Base-by-base conservation (phyloP, 2,329 filamentous ascomycete species). In the Nigrograna mackinnonii region DNA sequence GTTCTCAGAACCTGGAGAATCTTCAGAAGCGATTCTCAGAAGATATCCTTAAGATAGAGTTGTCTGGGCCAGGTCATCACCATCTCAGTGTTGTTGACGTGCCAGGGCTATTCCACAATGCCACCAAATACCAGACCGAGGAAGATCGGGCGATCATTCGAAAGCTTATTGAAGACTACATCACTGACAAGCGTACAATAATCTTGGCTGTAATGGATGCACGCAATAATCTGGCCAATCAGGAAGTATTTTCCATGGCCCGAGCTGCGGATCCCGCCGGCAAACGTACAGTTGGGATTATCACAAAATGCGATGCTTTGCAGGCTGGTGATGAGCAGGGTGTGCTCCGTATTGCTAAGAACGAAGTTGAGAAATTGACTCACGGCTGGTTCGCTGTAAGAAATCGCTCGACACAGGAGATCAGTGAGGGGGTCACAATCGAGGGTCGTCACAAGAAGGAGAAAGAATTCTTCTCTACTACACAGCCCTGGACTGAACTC, bases 31-130 rank as follows among this genome's bases (percentile, higher is more conserved):
- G 57, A 0, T 78, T 77, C 39, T 64, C 71, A 1, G 51, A 60
- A 2, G 67, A 75, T 49, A 58, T 77, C 1, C 56, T 77, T 2
- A 60, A 61, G 2, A 47, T 77, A 3, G 67, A 76, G 43, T 71
- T 77, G 5, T 47, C 49, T 20, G 73, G 74, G 0, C 75, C 73
- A 0, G 35, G 64, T 1, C 54, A 59, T 20, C 54, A 57, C 22
- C 57, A 66, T 36, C 3, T 21, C 3, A 36, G 18, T 4, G 18
- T 36, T 20, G 34, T 36, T 22, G 31, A 33, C 18, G 11, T 33
- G 11, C 31, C 31, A 2, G 31, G 31, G 3, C 31, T 33, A 11
- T 13, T 33, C 16, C 31, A 33, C 18, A 13, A 9, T 17, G 4
- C n/a, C 13, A 33, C 31, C 11, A 33, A 33, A 17, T 17, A 33